Base-by-base conservation (phyloP, 805 yeast species). In the Saccharomycopsis sp. region DNA sequence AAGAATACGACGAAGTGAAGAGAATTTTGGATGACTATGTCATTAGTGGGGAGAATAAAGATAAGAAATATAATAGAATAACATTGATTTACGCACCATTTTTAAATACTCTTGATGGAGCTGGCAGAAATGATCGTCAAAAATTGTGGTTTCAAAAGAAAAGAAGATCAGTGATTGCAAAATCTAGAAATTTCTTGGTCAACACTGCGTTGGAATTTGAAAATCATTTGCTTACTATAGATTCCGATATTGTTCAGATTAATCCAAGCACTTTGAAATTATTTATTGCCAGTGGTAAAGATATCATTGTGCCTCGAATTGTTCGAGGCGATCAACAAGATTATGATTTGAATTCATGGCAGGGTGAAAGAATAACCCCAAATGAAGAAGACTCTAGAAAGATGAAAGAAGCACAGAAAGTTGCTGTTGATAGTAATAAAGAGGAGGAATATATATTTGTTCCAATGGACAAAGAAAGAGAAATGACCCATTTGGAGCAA, bases 331-430 rank as follows among this genome's bases (percentile, higher is more conserved):
- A 50, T 14, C 51, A 44, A 4, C 40, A 37, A 26, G 66, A 65
- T 38, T 65, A 64, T 48, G 69, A 65, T 48, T 54, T 54, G 45
- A 64, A 64, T 48, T 56, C 67, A 2, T 64, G 69, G 69, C 52
- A 47, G 4, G 68, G 69, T 3, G 33, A 36, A 14, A 54, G 69
- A 44, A 40, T 17, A 3, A 41, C 27, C 17, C 68, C 68, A n/a
- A 42, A 40, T 4, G 48, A 38, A 7, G 58, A 52, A 35, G 57
- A 58, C 20, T 37, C 39, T 1, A 29, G 5, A 3, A 43, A 48
- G 22, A 36, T 57, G 17, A 21, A 20, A 4, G 44, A 44, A 4
- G 65, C 68, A 4, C 42, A 43, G 14, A 51, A 63, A 37, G 40
- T 20, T 4, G 47, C 41, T n/a, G 64, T 66, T n/a, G 42, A 45